Evolutionary conservation across 2,329 filamentous ascomycete species (phyloP).

Genomic region (Exserohilum turcica): DNA sequence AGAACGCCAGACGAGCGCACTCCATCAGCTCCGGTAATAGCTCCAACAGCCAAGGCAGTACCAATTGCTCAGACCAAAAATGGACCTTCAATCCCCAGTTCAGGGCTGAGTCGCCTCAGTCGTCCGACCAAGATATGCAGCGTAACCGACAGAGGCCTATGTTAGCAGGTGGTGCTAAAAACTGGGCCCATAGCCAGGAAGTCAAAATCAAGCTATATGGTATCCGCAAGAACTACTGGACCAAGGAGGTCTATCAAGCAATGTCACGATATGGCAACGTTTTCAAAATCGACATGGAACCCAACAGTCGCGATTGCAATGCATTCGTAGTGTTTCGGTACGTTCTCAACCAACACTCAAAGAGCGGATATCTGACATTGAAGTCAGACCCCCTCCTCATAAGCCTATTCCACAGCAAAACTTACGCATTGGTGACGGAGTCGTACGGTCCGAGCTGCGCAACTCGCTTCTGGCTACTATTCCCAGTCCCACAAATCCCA

Average conservation of each 20-base stretch:
- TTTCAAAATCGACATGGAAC: slow-evolving; percentile 35
- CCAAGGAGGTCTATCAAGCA: slow-evolving; percentile 27
- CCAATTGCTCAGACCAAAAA: slow-evolving; percentile 11
- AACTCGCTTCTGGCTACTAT: slow-evolving; percentile 11
- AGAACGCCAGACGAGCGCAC: slow-evolving; percentile 12
- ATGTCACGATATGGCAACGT: slow-evolving; percentile 36
- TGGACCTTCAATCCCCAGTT: background rate
- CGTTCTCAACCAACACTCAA: background rate
- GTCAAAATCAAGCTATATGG: slow-evolving; percentile 25
- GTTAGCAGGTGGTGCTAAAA: background rate
- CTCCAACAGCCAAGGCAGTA: slow-evolving; percentile 11
- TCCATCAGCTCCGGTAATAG: slow-evolving; percentile 23
- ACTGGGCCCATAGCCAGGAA: slow-evolving; percentile 31
- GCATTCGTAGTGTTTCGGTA: slow-evolving; percentile 37
- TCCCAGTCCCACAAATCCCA: slow-evolving; percentile 31
- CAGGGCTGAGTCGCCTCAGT: background rate
- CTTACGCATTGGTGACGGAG: slow-evolving; percentile 10
- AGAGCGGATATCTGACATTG: background rate
- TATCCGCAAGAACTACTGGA: slow-evolving; percentile 26
- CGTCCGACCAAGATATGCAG: slow-evolving; percentile 1
- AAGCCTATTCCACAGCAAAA: slow-evolving; percentile 7
- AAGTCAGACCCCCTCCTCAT: slow-evolving; percentile 21
- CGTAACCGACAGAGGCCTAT: background rate
- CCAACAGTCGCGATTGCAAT: slow-evolving; percentile 5
- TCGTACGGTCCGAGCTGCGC: slow-evolving; percentile 12